Evolutionary conservation across 441 rosid species (phyloP).

Genomic region (Gossypium davidsonii): DNA sequence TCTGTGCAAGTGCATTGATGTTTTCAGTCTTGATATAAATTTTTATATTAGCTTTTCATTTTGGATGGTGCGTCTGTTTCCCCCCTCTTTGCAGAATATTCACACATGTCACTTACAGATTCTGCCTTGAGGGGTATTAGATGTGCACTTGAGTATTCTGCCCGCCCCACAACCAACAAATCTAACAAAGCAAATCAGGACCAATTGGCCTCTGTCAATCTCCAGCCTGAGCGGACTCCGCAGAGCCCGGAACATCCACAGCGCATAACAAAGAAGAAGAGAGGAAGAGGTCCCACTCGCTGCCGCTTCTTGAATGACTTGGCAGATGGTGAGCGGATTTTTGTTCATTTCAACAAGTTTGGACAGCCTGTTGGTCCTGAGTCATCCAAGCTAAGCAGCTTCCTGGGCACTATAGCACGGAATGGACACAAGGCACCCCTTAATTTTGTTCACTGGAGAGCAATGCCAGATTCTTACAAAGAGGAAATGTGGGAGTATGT

Average conservation of each 20-base stretch:
- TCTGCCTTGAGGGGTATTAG: constrained; percentile 14
- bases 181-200: constrained; percentile 1
- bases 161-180: constrained; percentile 6
- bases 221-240: constrained; percentile 3
- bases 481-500: constrained; percentile 33
- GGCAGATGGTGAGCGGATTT: constrained; percentile 26
- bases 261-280: constrained; percentile 1
- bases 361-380: constrained; percentile 39
- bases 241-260: not conserved
- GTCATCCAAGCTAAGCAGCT: constrained; percentile 29
- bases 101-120: constrained; percentile 12
- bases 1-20: not conserved
- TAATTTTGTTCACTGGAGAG: constrained; percentile 25
- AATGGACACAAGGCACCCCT: constrained; percentile 37
- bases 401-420: constrained; percentile 33
- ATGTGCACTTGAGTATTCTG: constrained; percentile 12
- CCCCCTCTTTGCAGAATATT: constrained; percentile 10
- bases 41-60: not conserved
- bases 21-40: not conserved
- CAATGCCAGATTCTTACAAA: constrained; percentile 27
- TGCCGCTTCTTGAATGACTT: constrained; percentile 25
- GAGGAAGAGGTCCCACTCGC: constrained; percentile 27
- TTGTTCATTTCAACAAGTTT: constrained; percentile 25
- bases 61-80: not conserved
- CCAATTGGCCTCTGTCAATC: not conserved